These are phyloP conservation scores for Cenchrus fungigraminus DNA, from an alignment of 176 grass and related monocot species.

Conservation along the genomic window DNA sequence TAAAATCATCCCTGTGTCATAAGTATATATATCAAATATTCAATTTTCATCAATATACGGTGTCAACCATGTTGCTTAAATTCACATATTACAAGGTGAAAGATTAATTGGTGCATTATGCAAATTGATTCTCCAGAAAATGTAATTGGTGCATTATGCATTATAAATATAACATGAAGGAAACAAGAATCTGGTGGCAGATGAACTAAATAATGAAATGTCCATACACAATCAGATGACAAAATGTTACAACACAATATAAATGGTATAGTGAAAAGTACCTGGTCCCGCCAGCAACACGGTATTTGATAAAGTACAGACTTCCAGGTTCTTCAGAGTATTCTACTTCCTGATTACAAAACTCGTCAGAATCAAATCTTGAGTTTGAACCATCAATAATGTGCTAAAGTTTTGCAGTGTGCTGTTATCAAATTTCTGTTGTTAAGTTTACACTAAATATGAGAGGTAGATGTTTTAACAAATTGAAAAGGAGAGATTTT, in stretches of 20 bases:
- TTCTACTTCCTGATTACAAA: slow-evolving; percentile 86
- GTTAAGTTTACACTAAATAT: slow-evolving; percentile 9
- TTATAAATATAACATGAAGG: slow-evolving; percentile 10
- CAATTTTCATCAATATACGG: slow-evolving; percentile 16
- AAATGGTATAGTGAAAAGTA: slow-evolving; percentile 32
- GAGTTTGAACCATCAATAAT: slow-evolving; percentile 31
- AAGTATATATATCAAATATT: slow-evolving; percentile 23
- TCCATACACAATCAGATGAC: slow-evolving; percentile 1
- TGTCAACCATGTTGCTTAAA: slow-evolving; percentile 19
- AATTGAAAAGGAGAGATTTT: slow-evolving; percentile 23
- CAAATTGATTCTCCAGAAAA: slow-evolving; percentile 17
- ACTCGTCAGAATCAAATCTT: slow-evolving; percentile 33
- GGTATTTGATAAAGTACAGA: slow-evolving; percentile 93
- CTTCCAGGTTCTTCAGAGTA: slow-evolving; percentile 95
- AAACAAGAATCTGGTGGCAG: neutral
- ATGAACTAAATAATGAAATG: neutral
- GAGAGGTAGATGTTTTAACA: slow-evolving; percentile 6
- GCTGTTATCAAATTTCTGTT: slow-evolving; percentile 24
- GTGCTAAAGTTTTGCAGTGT: slow-evolving; percentile 29
- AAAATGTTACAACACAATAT: slow-evolving; percentile 24
- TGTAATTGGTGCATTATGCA: neutral
- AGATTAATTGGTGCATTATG: slow-evolving; percentile 9
- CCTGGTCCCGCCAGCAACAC: slow-evolving; percentile 91
- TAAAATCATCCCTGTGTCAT: slow-evolving; percentile 75
- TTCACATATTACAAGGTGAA: neutral